Percentiles rank a stretch among this genome's conserved stretches.
Evolutionary conservation across 805 yeast species (phyloP).

Genomic region (Lipomyces starkeyi): DNA sequence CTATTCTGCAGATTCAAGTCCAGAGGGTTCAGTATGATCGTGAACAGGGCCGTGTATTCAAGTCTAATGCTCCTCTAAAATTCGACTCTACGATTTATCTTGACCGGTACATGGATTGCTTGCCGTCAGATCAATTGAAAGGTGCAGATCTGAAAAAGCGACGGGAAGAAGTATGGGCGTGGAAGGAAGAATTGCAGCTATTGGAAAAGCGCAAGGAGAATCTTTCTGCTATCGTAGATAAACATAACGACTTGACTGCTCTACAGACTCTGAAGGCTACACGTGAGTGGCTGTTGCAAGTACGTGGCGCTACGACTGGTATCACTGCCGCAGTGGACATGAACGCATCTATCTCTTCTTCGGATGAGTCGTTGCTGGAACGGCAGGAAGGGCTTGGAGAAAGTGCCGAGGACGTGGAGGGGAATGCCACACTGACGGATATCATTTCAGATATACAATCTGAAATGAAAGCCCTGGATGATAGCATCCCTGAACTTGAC

Average conservation of each 20-base stretch:
- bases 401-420: background rate
- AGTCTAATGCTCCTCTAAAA: slow-evolving; percentile 80
- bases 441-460: slow-evolving; percentile 11
- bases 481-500: slow-evolving; percentile 48
- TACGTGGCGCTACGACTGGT: slow-evolving; percentile 13
- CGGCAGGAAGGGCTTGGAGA: slow-evolving; percentile 11
- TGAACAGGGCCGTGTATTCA: slow-evolving; percentile 72
- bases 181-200: slow-evolving; percentile 62
- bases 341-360: background rate
- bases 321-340: background rate
- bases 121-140: background rate
- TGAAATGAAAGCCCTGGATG: slow-evolving; percentile 35
- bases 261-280: slow-evolving; percentile 27
- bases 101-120: slow-evolving; percentile 80
- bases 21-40: slow-evolving; percentile 93
- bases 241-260: slow-evolving; percentile 20
- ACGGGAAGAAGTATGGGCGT: slow-evolving; percentile 60
- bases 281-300: slow-evolving; percentile 30
- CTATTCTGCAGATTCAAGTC: slow-evolving; percentile 85
- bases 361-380: slow-evolving; percentile 2
- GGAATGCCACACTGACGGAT: slow-evolving; percentile 12
- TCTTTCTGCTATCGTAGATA: slow-evolving; percentile 40
- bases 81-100: slow-evolving; percentile 78
- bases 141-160: slow-evolving; percentile 58
- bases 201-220: slow-evolving; percentile 54